phyloP scores from a whole-genome alignment of 2,329 filamentous ascomycete genomes.

The Davidsoniella eucalypti region DNA sequence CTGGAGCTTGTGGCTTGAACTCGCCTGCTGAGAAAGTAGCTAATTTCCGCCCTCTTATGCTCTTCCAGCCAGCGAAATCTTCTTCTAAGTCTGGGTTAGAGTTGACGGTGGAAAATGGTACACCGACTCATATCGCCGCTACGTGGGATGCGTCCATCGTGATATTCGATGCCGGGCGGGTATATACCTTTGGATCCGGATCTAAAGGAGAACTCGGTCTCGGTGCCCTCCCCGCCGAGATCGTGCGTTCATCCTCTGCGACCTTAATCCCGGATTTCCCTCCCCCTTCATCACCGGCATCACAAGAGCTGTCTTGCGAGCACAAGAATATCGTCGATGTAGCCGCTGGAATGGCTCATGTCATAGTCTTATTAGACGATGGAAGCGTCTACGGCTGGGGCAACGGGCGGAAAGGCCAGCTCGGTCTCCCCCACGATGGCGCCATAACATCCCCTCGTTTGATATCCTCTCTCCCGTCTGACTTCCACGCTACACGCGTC shows the following conservation, averaged over 20 bases:
- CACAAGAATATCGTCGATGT: constrained; percentile 39
- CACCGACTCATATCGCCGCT: constrained; percentile 37
- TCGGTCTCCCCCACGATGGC: constrained; percentile 39
- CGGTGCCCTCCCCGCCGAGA: constrained; percentile 26
- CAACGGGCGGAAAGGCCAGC: constrained; percentile 67
- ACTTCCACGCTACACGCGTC: constrained; percentile 48
- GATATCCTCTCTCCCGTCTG: constrained; percentile 31
- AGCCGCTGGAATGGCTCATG: constrained; percentile 62
- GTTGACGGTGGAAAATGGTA: constrained; percentile 12
- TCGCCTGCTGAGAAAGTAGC: constrained; percentile 9
- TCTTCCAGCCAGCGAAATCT: constrained; percentile 1
- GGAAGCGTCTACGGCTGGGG: constrained; percentile 83
- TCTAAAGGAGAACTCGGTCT: constrained; percentile 57
- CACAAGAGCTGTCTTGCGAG: no score
- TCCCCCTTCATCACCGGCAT: constrained; percentile 27
- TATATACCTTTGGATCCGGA: constrained; percentile 51
- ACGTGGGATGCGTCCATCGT: constrained; percentile 65
- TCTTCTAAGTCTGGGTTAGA: background rate
- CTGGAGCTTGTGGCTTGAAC: constrained; percentile 35
- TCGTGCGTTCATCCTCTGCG: constrained; percentile 31
- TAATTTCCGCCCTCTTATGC: constrained; percentile 12
- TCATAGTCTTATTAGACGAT: constrained; percentile 53
- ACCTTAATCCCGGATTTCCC: constrained; percentile 45
- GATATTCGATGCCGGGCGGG: constrained; percentile 29
- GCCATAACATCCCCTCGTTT: constrained; percentile 43